These are phyloP conservation scores for Colletotrichum zoysiae DNA, from an alignment of 2,329 filamentous ascomycete genomes.

Conservation along the genomic window DNA sequence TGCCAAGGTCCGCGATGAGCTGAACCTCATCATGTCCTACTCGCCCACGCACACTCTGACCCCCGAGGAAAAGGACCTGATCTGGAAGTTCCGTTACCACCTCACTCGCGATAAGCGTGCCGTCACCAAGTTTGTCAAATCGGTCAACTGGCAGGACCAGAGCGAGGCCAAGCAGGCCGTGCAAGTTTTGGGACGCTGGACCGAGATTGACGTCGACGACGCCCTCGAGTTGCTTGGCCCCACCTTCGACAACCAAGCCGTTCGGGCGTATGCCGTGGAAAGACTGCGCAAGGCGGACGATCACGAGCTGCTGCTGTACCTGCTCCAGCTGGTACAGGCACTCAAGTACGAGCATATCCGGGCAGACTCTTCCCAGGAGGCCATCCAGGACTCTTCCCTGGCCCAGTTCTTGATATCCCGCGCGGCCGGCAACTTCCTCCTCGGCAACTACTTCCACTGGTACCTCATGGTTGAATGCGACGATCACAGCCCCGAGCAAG, in stretches of 20 bases:
- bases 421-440: slow-evolving; percentile 86
- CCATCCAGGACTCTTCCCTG: slow-evolving; percentile 82
- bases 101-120: slow-evolving; percentile 91
- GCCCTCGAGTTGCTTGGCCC: slow-evolving; percentile 93
- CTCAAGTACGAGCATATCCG: slow-evolving; percentile 91
- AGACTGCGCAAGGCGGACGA: slow-evolving; percentile 92
- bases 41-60: slow-evolving; percentile 90
- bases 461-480: slow-evolving; percentile 98
- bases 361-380: slow-evolving; percentile 67
- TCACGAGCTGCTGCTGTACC: slow-evolving; percentile 88
- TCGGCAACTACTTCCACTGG: slow-evolving; percentile 98
- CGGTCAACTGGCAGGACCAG: slow-evolving; percentile 91
- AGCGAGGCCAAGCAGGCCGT: slow-evolving; percentile 90
- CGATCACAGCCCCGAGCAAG: slow-evolving; percentile 82
- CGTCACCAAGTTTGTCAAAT: slow-evolving; percentile 97
- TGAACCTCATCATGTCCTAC: slow-evolving; percentile 92
- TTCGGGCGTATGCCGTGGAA: slow-evolving; percentile 94
- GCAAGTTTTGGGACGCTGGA: slow-evolving; percentile 92
- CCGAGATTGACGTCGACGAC: slow-evolving; percentile 96
- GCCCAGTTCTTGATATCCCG: slow-evolving; percentile 90
- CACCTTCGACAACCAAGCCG: slow-evolving; percentile 87
- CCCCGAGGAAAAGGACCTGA: slow-evolving; percentile 92
- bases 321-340: slow-evolving; percentile 94
- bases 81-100: slow-evolving; percentile 98
- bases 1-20: slow-evolving; percentile 92